Base-by-base conservation (phyloP, 2,329 filamentous ascomycete species). In the Trichoderma sp. region DNA sequence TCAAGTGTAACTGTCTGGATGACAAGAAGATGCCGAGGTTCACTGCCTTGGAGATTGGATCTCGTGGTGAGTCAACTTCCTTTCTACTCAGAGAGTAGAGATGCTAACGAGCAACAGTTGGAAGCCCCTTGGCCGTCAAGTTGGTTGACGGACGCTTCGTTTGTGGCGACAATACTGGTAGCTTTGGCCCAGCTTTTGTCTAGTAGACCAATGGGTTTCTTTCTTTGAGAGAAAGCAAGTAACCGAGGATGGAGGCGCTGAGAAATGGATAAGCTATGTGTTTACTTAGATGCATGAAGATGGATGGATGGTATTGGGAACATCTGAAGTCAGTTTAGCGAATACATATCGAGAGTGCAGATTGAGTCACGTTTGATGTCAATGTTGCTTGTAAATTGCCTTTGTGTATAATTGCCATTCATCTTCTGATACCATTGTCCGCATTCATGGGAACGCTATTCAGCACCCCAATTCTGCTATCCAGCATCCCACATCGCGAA, bases 1-100 rank as follows among this genome's bases (percentile, higher is more conserved):
- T 77, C 59, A 74, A 74, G 70, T 76, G 76, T 53, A 74, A 73
- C 23, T 78, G 76, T 43, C 36, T 74, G 5, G 70, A 70, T 62
- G 32, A n/a, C 28, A 63, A 43, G 6, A 63, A 39, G 3, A 39
- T 71, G 11, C 73, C 72, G 2, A 61, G 15, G 30, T 74, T 73
- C 47, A 75, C 76, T 3, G 50, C 58, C 13, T 47, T 78, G 36
- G 50, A 71, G 15, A 61, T 78, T 63, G 74, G 71, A 6, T 32
- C 61, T 6, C 6, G 62, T 28, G 68, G 74, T 76, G 65, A 43
- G 76, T 26, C 0, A 43, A 43, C 1, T 43, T 43, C 0, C 7
- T 43, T 43, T n/a, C 39, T 43, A 9, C 7, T n/a, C 3, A 2
- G 1, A 9, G 1, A 9, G 39, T 15, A 43, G 15, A 20, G 12